phyloP scores from a whole-genome alignment of 345 rosid genomes.

The Limnanthes douglasii region DNA sequence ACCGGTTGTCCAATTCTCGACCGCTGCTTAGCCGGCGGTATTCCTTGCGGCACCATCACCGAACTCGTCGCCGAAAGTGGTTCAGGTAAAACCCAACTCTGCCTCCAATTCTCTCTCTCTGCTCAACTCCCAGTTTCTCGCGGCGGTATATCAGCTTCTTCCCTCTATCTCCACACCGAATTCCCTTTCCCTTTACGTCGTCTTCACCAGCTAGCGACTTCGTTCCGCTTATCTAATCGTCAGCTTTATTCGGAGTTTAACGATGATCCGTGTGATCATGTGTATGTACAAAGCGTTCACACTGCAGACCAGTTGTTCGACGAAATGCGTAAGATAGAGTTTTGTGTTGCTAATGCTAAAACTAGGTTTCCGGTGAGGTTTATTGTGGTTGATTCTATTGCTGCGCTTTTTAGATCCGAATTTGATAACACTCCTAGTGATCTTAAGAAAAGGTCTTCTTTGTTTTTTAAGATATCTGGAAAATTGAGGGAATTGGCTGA shows the following conservation, averaged over 20 bases:
- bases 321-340: slow-evolving; percentile 42
- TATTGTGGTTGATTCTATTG: slow-evolving; percentile 71
- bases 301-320: slow-evolving; percentile 63
- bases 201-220: slow-evolving; percentile 39
- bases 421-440: slow-evolving; percentile 64
- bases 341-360: slow-evolving; percentile 23
- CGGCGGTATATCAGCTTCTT: slow-evolving; percentile 64
- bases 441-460: slow-evolving; percentile 43
- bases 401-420: slow-evolving; percentile 78
- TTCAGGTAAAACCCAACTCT: slow-evolving; percentile 76
- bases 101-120: slow-evolving; percentile 67
- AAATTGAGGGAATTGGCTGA: slow-evolving; percentile 50
- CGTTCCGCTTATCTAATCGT: slow-evolving; percentile 22
- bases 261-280: slow-evolving; percentile 36
- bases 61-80: slow-evolving; percentile 83
- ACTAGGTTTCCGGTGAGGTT: slow-evolving; percentile 42
- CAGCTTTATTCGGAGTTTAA: slow-evolving; percentile 7
- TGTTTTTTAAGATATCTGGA: slow-evolving; percentile 69
- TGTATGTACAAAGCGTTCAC: slow-evolving; percentile 47
- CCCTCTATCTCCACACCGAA: slow-evolving; percentile 67
- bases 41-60: slow-evolving; percentile 63
- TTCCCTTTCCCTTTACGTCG: slow-evolving; percentile 73
- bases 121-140: slow-evolving; percentile 62
- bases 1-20: slow-evolving; percentile 59
- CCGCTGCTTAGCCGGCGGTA: slow-evolving; percentile 47